Evolutionary conservation across 495 filamentous ascomycete species (phyloP).

Genomic region (Friedmanniomyces endolithicus): DNA sequence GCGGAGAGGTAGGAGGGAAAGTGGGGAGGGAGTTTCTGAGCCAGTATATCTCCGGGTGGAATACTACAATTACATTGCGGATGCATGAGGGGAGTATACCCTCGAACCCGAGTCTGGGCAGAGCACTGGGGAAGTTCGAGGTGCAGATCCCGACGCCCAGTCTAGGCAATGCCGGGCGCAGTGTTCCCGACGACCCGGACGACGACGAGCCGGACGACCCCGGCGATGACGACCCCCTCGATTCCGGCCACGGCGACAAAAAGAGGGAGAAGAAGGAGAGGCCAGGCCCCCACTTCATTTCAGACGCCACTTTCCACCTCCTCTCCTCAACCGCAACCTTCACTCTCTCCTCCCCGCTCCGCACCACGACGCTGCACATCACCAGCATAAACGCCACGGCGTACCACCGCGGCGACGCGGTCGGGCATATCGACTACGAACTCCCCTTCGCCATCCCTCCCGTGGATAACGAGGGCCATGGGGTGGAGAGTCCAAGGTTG

Average conservation of each 20-base stretch:
- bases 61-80: slow-evolving; percentile 62
- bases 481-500: slow-evolving; percentile 53
- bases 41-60: slow-evolving; percentile 78
- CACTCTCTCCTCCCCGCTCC: slow-evolving; percentile 65
- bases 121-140: slow-evolving; percentile 53
- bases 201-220: slow-evolving; percentile 38
- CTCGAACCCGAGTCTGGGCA: slow-evolving; percentile 55
- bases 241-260: slow-evolving; percentile 26
- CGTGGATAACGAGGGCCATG: slow-evolving; percentile 33
- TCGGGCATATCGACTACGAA: slow-evolving; percentile 65
- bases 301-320: slow-evolving; percentile 72
- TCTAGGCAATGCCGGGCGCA: slow-evolving; percentile 33
- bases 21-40: slow-evolving; percentile 64
- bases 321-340: slow-evolving; percentile 79
- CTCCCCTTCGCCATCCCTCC: slow-evolving; percentile 67
- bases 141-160: slow-evolving; percentile 59
- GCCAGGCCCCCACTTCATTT: slow-evolving; percentile 49
- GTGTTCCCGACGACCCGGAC: slow-evolving; percentile 36
- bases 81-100: slow-evolving; percentile 62
- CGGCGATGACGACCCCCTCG: slow-evolving; percentile 31
- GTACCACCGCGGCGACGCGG: slow-evolving; percentile 62
- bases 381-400: slow-evolving; percentile 72
- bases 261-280: slow-evolving; percentile 29
- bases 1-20: slow-evolving; percentile 45
- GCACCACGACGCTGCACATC: slow-evolving; percentile 56